Evolutionary conservation across 1,284 basidiomycete species (phyloP).

Genomic region (Moesziomyces parantarcticus): DNA sequence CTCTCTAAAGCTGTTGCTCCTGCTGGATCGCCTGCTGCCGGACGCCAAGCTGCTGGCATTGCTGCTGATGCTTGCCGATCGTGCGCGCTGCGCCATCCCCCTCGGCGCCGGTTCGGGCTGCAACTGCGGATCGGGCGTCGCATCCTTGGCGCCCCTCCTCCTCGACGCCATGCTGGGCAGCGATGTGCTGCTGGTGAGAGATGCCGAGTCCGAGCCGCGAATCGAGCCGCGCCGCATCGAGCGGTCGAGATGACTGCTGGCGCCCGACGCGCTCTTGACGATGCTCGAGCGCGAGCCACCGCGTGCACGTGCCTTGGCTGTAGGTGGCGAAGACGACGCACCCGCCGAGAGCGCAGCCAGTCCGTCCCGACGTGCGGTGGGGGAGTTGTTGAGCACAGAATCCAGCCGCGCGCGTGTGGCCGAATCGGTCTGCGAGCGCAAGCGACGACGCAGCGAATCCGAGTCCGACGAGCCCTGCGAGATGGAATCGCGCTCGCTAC

Average conservation of each 20-base stretch:
- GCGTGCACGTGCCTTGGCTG: slow-evolving; percentile 8
- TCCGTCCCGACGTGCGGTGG: slow-evolving; percentile 3
- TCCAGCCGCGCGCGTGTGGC: background rate
- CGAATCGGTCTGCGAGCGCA: slow-evolving; percentile 11
- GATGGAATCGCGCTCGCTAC: slow-evolving; percentile 13
- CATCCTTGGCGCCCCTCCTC: background rate
- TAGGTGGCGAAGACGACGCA: slow-evolving; percentile 4
- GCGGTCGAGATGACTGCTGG: slow-evolving; percentile 8
- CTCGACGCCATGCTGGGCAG: background rate
- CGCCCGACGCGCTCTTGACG: slow-evolving; percentile 28
- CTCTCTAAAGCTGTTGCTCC: slow-evolving; percentile 18
- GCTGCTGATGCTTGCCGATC: slow-evolving; percentile 44
- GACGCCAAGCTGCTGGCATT: slow-evolving; percentile 11
- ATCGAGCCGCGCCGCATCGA: slow-evolving; percentile 9
- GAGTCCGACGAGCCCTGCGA: slow-evolving; percentile 13
- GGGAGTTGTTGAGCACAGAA: slow-evolving; percentile 1
- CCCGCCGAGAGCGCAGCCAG: slow-evolving; percentile 1
- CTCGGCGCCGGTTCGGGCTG: slow-evolving; percentile 52
- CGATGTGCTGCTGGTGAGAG: slow-evolving; percentile 7
- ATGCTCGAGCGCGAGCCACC: slow-evolving; percentile 28
- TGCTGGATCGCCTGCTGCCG: slow-evolving; percentile 17
- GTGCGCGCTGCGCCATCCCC: slow-evolving; percentile 39
- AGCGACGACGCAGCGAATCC: slow-evolving; percentile 18
- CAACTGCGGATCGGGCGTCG: slow-evolving; percentile 25
- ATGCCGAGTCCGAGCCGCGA: slow-evolving; percentile 2